These are phyloP conservation scores for Jatropha podagrica DNA, from an alignment of 441 rosid genomes.

Conservation along the genomic window DNA sequence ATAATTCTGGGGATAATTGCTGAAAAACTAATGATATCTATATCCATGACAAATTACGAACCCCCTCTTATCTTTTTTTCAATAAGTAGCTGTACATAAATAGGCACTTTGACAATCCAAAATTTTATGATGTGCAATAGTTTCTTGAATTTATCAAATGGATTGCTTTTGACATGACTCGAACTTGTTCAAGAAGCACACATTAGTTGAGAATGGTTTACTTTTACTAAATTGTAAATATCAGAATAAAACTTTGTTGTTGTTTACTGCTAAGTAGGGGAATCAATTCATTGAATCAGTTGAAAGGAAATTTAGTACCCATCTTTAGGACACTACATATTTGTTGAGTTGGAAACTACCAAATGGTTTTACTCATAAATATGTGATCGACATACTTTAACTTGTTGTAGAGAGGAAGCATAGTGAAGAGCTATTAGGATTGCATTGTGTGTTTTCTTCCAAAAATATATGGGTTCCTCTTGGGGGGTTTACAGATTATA, in stretches of 20 bases:
- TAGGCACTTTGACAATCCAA: background rate
- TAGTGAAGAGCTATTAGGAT: too few relatives aligned
- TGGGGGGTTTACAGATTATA: too few relatives aligned
- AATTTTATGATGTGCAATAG: background rate
- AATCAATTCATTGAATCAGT: background rate
- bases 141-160: background rate
- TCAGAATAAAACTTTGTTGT: background rate
- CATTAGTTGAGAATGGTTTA: background rate
- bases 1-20: background rate
- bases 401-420: too few relatives aligned
- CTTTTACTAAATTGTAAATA: background rate
- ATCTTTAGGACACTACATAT: background rate
- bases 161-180: background rate
- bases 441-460: too few relatives aligned
- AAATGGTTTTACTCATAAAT: too few relatives aligned
- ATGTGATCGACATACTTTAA: too few relatives aligned
- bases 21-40: background rate
- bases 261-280: background rate
- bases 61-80: background rate
- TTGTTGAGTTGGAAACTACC: background rate
- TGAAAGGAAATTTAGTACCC: background rate
- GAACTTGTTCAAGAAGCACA: background rate
- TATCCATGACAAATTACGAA: background rate
- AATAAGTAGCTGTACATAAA: background rate
- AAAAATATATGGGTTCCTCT: too few relatives aligned